Evolutionary conservation across 176 grass and related monocot species (phyloP).

Genomic region (Triticum aestivum): DNA sequence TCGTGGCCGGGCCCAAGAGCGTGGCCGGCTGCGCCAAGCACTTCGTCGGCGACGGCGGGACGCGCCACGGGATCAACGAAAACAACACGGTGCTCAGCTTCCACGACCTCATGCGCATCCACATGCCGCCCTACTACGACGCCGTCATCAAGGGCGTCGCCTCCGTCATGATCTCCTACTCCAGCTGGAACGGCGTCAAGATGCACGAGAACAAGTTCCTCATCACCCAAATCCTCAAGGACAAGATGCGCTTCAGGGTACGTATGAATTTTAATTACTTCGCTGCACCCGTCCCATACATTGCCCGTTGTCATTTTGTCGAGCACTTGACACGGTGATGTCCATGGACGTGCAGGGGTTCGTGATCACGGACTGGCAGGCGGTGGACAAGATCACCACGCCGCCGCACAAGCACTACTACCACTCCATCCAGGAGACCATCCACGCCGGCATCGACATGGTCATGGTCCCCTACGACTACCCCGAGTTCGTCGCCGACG

Average conservation of each 20-base stretch:
- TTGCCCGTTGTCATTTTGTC: too few relatives aligned
- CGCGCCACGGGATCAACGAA: constrained; percentile 61
- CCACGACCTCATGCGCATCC: constrained; percentile 70
- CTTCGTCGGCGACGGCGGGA: constrained; percentile 86
- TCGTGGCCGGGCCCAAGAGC: constrained; percentile 55
- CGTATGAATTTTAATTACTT: background rate
- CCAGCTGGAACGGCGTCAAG: constrained; percentile 82
- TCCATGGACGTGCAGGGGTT: constrained; percentile 41
- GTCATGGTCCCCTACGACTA: constrained; percentile 85
- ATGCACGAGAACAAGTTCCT: constrained; percentile 81
- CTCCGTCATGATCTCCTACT: constrained; percentile 81
- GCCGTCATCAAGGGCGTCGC: constrained; percentile 72
- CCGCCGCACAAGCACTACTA: constrained; percentile 66
- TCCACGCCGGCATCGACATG: constrained; percentile 85
- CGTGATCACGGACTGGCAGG: constrained; percentile 88
- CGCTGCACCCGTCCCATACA: too few relatives aligned
- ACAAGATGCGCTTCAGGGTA: constrained; percentile 66
- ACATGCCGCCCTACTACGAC: constrained; percentile 80
- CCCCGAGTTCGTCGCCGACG: constrained; percentile 53
- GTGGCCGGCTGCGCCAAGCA: constrained; percentile 96
- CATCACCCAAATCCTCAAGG: constrained; percentile 72
- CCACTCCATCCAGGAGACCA: constrained; percentile 62
- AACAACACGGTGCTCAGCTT: constrained; percentile 71
- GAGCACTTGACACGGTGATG: too few relatives aligned
- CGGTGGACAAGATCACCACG: constrained; percentile 56